Evolutionary conservation across 2,329 filamentous ascomycete genomes (phyloP).

Genomic region (Penicillium vulpinum): DNA sequence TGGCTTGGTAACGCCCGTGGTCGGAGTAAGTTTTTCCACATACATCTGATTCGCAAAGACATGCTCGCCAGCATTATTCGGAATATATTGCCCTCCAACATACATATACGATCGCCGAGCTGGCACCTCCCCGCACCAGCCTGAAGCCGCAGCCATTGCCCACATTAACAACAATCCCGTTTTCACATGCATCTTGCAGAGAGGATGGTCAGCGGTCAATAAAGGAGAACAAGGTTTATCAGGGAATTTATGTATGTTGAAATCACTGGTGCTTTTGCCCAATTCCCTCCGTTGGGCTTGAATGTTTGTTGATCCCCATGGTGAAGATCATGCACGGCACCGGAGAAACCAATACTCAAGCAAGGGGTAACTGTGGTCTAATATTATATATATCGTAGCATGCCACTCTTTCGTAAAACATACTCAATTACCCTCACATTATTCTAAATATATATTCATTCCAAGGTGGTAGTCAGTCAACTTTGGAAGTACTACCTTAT

Average conservation of each 20-base stretch:
- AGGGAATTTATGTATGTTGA: too few species aligned
- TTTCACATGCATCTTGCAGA: constrained; percentile 14
- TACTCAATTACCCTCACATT: too few species aligned
- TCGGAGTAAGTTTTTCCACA: constrained; percentile 35
- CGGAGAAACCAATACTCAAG: too few species aligned
- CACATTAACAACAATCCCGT: constrained; percentile 7
- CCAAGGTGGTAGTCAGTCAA: too few species aligned
- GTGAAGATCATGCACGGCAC: too few species aligned
- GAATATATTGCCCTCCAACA: constrained; percentile 30
- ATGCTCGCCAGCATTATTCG: constrained; percentile 17
- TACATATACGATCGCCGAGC: constrained; percentile 31
- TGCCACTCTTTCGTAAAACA: too few species aligned
- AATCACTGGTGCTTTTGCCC: too few species aligned
- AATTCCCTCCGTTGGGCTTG: constrained; percentile 1
- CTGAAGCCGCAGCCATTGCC: constrained; percentile 10
- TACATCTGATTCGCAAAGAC: constrained; percentile 37
- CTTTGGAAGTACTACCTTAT: too few species aligned
- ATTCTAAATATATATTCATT: too few species aligned
- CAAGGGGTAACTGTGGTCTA: too few species aligned
- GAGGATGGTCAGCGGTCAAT: background rate
- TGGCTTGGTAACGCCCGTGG: constrained; percentile 16
- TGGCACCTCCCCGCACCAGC: constrained; percentile 6
- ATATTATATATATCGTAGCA: too few species aligned
- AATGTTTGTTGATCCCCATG: too few species aligned
- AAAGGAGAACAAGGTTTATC: background rate